phyloP scores from a whole-genome alignment of 2,329 filamentous ascomycete genomes.

The Lasiodiplodia gonubiensis region DNA sequence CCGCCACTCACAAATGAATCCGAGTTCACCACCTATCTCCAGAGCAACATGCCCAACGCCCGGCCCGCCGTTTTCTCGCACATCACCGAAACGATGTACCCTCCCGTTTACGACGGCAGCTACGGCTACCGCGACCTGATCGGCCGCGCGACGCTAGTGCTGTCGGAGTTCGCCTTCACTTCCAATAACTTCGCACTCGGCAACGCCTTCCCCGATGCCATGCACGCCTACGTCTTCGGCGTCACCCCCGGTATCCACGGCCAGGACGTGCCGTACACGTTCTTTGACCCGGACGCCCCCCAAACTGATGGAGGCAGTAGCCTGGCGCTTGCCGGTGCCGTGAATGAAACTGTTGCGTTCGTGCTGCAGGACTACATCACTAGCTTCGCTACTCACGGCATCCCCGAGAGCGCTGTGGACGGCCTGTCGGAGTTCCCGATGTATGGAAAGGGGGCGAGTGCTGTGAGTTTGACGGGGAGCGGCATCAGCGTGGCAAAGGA shows the following conservation, averaged over 20 bases:
- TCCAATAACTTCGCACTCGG: constrained; percentile 62
- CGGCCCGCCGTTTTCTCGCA: constrained; percentile 46
- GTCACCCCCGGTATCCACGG: constrained; percentile 61
- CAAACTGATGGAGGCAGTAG: neutral
- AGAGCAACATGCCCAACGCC: constrained; percentile 38
- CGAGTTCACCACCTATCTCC: constrained; percentile 38
- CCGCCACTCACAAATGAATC: constrained; percentile 27
- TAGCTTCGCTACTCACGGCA: constrained; percentile 49
- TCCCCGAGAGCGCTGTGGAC: constrained; percentile 42
- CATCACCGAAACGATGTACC: constrained; percentile 56
- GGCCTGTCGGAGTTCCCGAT: constrained; percentile 53
- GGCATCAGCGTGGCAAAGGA: constrained; percentile 52
- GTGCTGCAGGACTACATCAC: constrained; percentile 55
- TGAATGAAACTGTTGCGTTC: constrained; percentile 47
- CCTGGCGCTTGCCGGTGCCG: constrained; percentile 29
- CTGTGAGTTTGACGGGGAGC: constrained; percentile 52
- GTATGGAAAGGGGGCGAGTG: constrained; percentile 52
- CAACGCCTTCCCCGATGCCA: constrained; percentile 53
- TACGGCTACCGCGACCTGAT: constrained; percentile 55
- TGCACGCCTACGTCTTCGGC: constrained; percentile 60
- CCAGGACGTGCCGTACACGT: constrained; percentile 59
- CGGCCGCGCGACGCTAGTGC: constrained; percentile 49
- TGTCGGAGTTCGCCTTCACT: constrained; percentile 53
- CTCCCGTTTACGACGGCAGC: constrained; percentile 54
- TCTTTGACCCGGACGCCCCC: constrained; percentile 48